Evolutionary conservation across 2,329 filamentous ascomycete species (phyloP).

Genomic region (Paraconiothyrium brasiliense): DNA sequence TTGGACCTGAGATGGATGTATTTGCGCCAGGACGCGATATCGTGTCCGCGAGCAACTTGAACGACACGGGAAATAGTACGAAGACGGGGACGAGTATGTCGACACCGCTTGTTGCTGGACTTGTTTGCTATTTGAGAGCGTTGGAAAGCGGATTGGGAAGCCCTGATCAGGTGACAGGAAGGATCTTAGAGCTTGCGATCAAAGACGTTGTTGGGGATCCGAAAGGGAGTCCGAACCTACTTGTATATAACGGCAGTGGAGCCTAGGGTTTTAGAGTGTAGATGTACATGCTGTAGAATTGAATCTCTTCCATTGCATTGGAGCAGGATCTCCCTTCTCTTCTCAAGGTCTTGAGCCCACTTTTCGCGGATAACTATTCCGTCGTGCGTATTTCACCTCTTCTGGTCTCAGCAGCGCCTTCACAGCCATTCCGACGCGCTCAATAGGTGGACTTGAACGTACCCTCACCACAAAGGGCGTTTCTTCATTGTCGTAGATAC

Average conservation of each 20-base stretch:
- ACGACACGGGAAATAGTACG: not conserved
- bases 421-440: too few relatives aligned
- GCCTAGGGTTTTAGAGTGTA: not conserved
- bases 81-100: not conserved
- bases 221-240: not conserved
- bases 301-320: too few relatives aligned
- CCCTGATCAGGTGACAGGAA: not conserved
- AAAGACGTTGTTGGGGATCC: not conserved
- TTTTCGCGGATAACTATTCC: too few relatives aligned
- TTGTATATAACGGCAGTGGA: constrained; percentile 4
- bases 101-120: not conserved
- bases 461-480: constrained; percentile 69
- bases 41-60: not conserved
- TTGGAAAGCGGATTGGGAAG: not conserved
- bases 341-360: too few relatives aligned
- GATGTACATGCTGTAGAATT: too few relatives aligned
- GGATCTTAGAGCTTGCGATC: not conserved
- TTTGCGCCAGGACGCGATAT: not conserved
- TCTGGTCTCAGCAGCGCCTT: too few relatives aligned
- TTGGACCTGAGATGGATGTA: not conserved
- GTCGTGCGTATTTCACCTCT: too few relatives aligned
- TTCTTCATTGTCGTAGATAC: constrained; percentile 69
- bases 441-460: constrained; percentile 62
- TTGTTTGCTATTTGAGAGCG: constrained; percentile 6
- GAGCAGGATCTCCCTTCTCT: too few relatives aligned